Percentiles rank a stretch among this genome's conserved stretches.
These are phyloP conservation scores for Haplosporangium gracile DNA, from an alignment of 192 early-diverging fungal species.

Conservation along the genomic window DNA sequence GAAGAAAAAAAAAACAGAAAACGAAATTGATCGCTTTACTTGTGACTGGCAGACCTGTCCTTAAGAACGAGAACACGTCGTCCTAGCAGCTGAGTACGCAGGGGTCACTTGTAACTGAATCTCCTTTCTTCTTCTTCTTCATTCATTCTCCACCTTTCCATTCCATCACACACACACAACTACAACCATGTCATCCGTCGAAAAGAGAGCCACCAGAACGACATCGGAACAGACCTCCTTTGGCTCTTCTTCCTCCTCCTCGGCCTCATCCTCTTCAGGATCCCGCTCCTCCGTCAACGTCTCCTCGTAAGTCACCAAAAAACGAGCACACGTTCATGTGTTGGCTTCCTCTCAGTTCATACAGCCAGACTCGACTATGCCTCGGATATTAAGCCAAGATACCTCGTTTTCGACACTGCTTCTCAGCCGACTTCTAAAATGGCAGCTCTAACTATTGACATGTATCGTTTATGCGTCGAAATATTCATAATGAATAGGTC, in stretches of 20 bases:
- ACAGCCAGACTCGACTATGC: neutral
- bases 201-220: neutral
- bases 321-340: neutral
- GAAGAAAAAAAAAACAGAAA: neutral
- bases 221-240: neutral
- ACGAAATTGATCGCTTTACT: neutral
- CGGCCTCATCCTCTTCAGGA: neutral
- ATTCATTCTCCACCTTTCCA: neutral
- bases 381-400: neutral
- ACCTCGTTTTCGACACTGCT: neutral
- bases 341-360: neutral
- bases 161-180: neutral
- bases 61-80: neutral
- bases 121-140: no score
- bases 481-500: neutral
- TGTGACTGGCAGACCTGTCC: neutral
- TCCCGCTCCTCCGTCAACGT: slow-evolving; percentile 6
- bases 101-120: neutral
- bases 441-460: neutral
- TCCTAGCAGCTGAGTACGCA: neutral
- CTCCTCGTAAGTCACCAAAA: slow-evolving; percentile 1
- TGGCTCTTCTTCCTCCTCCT: slow-evolving; percentile 3
- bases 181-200: neutral
- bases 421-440: neutral
- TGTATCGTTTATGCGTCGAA: neutral